Conservation (phyloP, 768 basidiomycete species). For the Russula abietina region DNA sequence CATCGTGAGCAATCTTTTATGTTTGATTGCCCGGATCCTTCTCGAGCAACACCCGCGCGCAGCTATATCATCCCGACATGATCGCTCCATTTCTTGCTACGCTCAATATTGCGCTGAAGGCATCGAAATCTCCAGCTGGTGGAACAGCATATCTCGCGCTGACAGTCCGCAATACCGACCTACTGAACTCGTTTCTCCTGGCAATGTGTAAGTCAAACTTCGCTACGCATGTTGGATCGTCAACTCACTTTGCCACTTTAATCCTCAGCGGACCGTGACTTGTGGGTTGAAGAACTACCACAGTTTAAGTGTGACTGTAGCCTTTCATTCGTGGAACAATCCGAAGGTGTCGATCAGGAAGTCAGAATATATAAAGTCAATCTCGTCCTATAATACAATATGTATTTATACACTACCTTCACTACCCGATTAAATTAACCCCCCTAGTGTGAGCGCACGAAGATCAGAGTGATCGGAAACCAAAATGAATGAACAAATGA, state of each 20-base stretch:
- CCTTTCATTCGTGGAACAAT: constrained; percentile 13
- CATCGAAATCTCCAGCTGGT: neutral
- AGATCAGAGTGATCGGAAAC: neutral
- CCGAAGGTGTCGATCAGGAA: constrained; percentile 12
- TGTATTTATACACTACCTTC: neutral
- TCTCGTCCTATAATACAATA: neutral
- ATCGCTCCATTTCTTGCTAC: constrained; percentile 22
- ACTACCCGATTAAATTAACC: neutral
- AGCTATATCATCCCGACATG: constrained; percentile 21
- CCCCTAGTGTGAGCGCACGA: neutral
- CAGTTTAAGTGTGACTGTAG: neutral
- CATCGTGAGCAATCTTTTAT: constrained; percentile 36
- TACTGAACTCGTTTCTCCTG: constrained; percentile 14
- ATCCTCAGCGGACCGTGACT: constrained; percentile 11
- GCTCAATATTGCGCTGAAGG: constrained; percentile 15
- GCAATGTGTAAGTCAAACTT: constrained; percentile 10
- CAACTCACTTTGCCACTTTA: neutral
- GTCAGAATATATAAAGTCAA: constrained; percentile 15
- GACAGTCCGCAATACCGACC: constrained; percentile 20
- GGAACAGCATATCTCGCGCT: constrained; percentile 21
- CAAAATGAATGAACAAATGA: neutral
- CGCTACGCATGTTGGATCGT: neutral
- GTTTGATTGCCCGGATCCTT: neutral
- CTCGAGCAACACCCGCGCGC: neutral
- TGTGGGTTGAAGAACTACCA: constrained; percentile 14